Conservation (phyloP, 805 yeast species). For the Dipodascopsis uninucleata region DNA sequence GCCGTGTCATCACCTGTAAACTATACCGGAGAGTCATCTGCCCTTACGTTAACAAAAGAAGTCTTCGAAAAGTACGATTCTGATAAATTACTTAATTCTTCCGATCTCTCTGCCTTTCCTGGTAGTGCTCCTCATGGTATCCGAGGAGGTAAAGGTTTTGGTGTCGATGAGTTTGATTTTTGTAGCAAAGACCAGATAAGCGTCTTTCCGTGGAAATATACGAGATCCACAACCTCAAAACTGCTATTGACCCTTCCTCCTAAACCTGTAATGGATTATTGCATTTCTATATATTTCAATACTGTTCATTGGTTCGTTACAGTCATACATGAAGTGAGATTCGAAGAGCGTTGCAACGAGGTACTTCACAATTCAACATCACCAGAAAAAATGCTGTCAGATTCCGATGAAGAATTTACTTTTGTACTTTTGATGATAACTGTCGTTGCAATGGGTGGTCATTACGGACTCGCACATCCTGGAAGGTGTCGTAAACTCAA, state of each 20-base stretch:
- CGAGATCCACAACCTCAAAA: background rate
- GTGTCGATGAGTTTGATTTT: too few species aligned
- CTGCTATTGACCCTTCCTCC: background rate
- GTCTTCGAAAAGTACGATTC: background rate
- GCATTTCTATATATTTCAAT: background rate
- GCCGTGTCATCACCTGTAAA: too few species aligned
- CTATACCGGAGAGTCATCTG: background rate
- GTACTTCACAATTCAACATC: background rate
- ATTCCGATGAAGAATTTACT: background rate
- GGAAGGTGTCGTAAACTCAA: background rate
- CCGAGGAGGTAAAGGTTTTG: too few species aligned
- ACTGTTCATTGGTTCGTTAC: constrained; percentile 2
- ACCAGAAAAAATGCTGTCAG: background rate
- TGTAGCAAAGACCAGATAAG: too few species aligned
- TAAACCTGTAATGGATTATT: constrained; percentile 2
- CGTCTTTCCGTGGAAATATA: constrained; percentile 1
- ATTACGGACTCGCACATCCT: constrained; percentile 1
- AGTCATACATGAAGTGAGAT: background rate
- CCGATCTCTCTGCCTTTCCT: background rate
- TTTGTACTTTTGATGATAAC: background rate
- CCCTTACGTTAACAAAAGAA: background rate
- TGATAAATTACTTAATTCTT: background rate
- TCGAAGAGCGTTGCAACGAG: background rate
- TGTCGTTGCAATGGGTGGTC: background rate
- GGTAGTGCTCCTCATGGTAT: background rate